Conservation (phyloP, 2,329 filamentous ascomycete genomes). For the Scedosporium aurantiacum region DNA sequence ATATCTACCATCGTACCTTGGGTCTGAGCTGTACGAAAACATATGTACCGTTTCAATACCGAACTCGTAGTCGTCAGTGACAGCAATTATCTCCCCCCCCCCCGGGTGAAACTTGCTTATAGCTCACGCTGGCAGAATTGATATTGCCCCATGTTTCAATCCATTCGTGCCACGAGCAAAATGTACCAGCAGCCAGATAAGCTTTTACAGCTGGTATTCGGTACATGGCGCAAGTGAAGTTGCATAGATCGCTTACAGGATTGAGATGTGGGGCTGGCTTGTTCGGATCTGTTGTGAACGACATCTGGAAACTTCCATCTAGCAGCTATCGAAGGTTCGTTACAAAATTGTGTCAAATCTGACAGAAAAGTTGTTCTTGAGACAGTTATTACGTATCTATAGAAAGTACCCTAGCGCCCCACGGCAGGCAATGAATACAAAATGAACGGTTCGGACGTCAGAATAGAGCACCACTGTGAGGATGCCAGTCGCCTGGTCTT, state of each 20-base stretch:
- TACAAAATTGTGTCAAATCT: no score
- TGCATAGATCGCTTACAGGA: conserved; percentile 34
- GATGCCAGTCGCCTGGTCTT: no score
- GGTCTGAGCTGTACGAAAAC: background rate
- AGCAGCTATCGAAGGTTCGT: no score
- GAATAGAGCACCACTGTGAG: no score
- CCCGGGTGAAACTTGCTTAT: conserved; percentile 27
- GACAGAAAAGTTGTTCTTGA: no score
- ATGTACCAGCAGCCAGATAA: conserved; percentile 37
- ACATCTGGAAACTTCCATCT: conserved; percentile 35
- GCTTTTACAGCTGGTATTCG: conserved; percentile 35
- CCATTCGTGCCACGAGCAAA: conserved; percentile 34
- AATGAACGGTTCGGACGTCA: no score
- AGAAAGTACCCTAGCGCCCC: no score
- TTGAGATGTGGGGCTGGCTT: conserved; percentile 31
- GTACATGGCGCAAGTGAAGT: conserved; percentile 35
- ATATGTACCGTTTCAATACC: background rate
- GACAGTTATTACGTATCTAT: no score
- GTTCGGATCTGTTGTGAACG: conserved; percentile 30
- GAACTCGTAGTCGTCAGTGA: background rate
- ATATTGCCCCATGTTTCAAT: conserved; percentile 28
- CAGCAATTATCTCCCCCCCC: conserved; percentile 29
- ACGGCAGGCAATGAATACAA: no score
- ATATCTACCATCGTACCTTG: background rate
- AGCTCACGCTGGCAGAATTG: conserved; percentile 22